Base-by-base conservation (phyloP, 768 basidiomycete genomes). In the Mycena albidolilacea region DNA sequence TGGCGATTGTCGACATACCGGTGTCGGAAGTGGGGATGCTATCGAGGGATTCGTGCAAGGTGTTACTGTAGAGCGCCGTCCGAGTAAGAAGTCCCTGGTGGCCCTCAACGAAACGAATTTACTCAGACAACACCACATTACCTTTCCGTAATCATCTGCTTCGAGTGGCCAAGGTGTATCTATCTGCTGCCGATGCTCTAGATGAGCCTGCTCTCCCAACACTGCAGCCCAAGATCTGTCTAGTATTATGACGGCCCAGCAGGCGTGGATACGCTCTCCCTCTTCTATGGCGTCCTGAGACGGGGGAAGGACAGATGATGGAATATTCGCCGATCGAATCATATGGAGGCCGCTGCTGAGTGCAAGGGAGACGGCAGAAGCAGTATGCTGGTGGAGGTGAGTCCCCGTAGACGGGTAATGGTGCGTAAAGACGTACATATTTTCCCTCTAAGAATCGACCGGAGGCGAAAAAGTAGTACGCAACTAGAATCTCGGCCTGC, bases 401-500 rank as follows among this genome's bases (percentile, higher is more conserved):
- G 23, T 23, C 23, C 5, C 21, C 23, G 21, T 12, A 50, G 48
- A 50, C 15, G 15, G 19, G 17, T 23, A 30, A 23, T 10, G n/a
- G 7, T 3, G 48, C n/a, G 7, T 50, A 50, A n/a, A 50, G 19
- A 50, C 52, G 1, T 30, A 54, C 52, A 71, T 85, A 85, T 64
- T 82, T 81, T 10, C 82, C 85, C 69, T 86, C 90, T 8, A 90
- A 79, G 15, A 84, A 78, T 30, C 89, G 82, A 23, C 87, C 89
- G 37, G 82, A 82, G 21, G 85, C 81, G 71, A 90, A 88, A 79
- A 91, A 88, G 76, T 90, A 91, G 65, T 84, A 83, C 3, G 88
- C 81, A 38, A 93, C 83, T 17, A 93, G 83, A 8, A 91, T 81
- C 67, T 91, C 87, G 1, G 87, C 83, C 75, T 90, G 90, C 19